phyloP scores from a whole-genome alignment of 805 yeast species.

The Henningerozyma blattae region DNA sequence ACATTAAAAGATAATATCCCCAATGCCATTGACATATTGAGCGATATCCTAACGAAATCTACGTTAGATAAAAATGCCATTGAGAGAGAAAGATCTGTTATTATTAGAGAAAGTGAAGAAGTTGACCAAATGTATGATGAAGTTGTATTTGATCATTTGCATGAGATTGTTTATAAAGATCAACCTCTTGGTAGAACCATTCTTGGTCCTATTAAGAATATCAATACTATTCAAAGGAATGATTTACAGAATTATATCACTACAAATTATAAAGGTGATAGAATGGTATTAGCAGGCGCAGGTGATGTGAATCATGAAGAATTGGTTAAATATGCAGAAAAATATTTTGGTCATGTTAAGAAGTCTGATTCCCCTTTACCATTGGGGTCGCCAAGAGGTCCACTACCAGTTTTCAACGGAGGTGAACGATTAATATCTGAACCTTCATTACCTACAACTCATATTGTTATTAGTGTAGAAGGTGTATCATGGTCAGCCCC shows the following conservation, averaged over 20 bases:
- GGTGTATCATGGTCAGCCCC: conserved; percentile 97
- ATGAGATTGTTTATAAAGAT: conserved; percentile 77
- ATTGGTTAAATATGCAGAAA: conserved; percentile 63
- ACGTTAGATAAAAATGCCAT: conserved; percentile 73
- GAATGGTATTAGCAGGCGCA: conserved; percentile 97
- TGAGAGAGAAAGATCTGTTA: conserved; percentile 93
- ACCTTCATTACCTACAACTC: conserved; percentile 73
- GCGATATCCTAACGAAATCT: conserved; percentile 83
- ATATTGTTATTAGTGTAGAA: conserved; percentile 90
- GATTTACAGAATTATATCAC: conserved; percentile 73
- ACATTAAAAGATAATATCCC: conserved; percentile 72
- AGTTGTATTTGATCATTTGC: conserved; percentile 93
- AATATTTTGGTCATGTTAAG: conserved; percentile 59
- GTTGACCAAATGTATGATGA: conserved; percentile 98
- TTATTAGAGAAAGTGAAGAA: conserved; percentile 92
- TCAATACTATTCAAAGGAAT: conserved; percentile 60
- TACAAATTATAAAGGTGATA: conserved; percentile 85
- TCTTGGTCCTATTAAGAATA: conserved; percentile 85
- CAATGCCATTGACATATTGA: conserved; percentile 72
- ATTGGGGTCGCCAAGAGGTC: conserved; percentile 52
- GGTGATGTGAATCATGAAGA: conserved; percentile 88
- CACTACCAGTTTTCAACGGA: conserved; percentile 68
- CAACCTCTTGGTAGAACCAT: conserved; percentile 96
- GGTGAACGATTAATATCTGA: conserved; percentile 82
- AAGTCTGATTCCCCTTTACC: conserved; percentile 44